Base-by-base conservation (phyloP, 2,329 filamentous ascomycete species). In the Fusarium verticillioides region DNA sequence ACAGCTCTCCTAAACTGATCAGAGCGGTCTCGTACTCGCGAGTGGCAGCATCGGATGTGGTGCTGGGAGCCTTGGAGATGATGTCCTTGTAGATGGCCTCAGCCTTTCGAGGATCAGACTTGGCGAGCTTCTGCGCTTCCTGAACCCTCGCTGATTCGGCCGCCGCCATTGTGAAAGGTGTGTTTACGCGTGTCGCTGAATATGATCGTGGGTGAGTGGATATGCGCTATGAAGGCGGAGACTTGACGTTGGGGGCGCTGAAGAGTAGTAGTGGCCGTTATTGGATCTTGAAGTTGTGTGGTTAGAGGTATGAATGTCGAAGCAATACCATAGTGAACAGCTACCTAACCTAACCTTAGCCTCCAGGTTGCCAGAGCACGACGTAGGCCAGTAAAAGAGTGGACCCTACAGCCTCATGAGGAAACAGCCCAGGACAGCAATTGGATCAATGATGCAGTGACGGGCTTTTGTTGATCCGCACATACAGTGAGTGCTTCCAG, bases 21-120 rank as follows among this genome's bases (percentile, higher is more conserved):
- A 99, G 84, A 32, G 96, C 95, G 76, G 89, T 88, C 87, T 99
- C 96, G 79, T 98, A 99, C 83, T 97, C 94, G 83, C 93, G 92
- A 75, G 96, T 91, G 67, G 95, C 94, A 42, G 92, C 90, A 83
- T 99, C 96, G 70, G 90, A 91, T 67, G 91, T 96, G 68, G 93
- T 91, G 59, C 94, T 93, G 28, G 95, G 95, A 42, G 94, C 91
- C 84, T 94, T 92, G 60, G 94, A 92, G 75, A 98, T 90, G 81
- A 98, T 93, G 63, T 96, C 92, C 84, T 96, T 94, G 88, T 96
- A 98, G 81, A 94, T 90, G 78, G 89, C 87, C 85, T 97, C 95
- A 73, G 96, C 94, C 87, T 96, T 94, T 79, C 89, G 86, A 75
- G 95, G 93, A 81, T 97, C 90, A 74, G 91, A 89, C 86, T 94